Conservation (phyloP, 2,329 filamentous ascomycete genomes). For the Aureobasidium sp. region DNA sequence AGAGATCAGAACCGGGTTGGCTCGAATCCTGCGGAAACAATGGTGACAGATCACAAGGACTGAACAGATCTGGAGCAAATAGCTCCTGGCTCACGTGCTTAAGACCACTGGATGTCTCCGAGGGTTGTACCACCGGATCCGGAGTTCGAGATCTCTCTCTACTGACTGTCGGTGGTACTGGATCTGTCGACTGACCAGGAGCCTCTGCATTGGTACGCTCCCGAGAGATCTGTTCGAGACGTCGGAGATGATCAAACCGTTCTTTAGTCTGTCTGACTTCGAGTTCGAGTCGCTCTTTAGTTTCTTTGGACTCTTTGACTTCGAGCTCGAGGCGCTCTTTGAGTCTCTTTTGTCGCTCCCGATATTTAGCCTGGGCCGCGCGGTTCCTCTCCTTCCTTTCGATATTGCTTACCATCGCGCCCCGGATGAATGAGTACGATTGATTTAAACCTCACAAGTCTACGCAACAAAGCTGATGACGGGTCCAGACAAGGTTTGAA, state of each 20-base stretch:
- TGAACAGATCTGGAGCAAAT: not conserved
- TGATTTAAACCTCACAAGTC: no score
- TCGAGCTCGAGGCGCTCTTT: no score
- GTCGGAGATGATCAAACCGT: not conserved
- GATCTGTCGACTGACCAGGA: not conserved
- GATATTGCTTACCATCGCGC: no score
- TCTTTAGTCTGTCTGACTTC: not conserved
- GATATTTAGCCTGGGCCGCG: not conserved
- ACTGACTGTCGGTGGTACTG: not conserved
- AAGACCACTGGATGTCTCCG: no score
- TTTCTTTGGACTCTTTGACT: not conserved
- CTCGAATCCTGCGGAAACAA: not conserved
- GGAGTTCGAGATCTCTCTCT: no score
- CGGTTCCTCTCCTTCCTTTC: not conserved
- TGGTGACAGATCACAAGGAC: not conserved
- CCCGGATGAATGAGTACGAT: no score
- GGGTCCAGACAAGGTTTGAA: no score
- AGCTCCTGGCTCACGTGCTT: not conserved
- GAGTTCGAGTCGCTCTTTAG: no score
- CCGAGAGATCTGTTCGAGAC: not conserved
- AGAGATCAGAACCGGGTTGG: not conserved
- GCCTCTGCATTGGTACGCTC: not conserved
- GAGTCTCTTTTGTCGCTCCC: not conserved
- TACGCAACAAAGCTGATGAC: no score
- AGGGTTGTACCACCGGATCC: no score